These are phyloP conservation scores for Colletotrichum caudatum DNA, from an alignment of 2,329 filamentous ascomycete genomes.

Conservation along the genomic window DNA sequence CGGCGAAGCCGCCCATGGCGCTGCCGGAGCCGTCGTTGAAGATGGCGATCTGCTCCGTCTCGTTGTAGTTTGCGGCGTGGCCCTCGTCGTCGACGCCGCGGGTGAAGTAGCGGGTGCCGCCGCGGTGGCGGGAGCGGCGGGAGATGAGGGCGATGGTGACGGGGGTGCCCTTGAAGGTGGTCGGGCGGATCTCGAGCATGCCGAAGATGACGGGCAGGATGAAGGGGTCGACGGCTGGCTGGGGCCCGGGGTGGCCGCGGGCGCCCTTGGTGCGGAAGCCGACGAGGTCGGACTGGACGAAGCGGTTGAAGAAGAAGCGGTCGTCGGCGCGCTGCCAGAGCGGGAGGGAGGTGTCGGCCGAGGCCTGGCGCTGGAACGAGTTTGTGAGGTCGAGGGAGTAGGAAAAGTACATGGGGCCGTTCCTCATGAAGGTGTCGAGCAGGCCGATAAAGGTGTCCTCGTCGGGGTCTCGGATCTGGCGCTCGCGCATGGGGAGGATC, in stretches of 20 bases:
- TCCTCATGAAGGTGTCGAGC: slow-evolving; percentile 84
- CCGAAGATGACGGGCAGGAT: slow-evolving; percentile 97
- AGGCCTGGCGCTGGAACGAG: slow-evolving; percentile 92
- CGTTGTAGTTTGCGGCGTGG: slow-evolving; percentile 98
- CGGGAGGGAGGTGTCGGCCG: slow-evolving; percentile 76
- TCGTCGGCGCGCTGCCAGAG: slow-evolving; percentile 95
- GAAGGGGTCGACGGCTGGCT: slow-evolving; percentile 86
- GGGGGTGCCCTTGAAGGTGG: slow-evolving; percentile 84
- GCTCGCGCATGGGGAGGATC: slow-evolving; percentile 92
- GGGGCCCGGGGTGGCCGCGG: slow-evolving; percentile 74
- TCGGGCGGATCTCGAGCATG: slow-evolving; percentile 91
- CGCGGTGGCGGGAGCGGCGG: slow-evolving; percentile 86
- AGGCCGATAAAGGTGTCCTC: slow-evolving; percentile 91
- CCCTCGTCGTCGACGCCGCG: slow-evolving; percentile 93
- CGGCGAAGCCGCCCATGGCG: slow-evolving; percentile 83
- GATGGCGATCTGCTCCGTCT: slow-evolving; percentile 93
- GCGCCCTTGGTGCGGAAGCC: slow-evolving; percentile 79
- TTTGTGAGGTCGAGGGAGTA: slow-evolving; percentile 98
- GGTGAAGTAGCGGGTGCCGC: slow-evolving; percentile 94
- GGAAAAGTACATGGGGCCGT: slow-evolving; percentile 95
- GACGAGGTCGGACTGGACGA: slow-evolving; percentile 91
- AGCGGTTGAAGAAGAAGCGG: slow-evolving; percentile 98
- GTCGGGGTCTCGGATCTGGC: slow-evolving; percentile 89
- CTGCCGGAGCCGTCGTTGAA: slow-evolving; percentile 86
- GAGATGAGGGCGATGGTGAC: slow-evolving; percentile 91